phyloP scores from a whole-genome alignment of 495 filamentous ascomycete genomes.

The Penicillium bovifimosum region DNA sequence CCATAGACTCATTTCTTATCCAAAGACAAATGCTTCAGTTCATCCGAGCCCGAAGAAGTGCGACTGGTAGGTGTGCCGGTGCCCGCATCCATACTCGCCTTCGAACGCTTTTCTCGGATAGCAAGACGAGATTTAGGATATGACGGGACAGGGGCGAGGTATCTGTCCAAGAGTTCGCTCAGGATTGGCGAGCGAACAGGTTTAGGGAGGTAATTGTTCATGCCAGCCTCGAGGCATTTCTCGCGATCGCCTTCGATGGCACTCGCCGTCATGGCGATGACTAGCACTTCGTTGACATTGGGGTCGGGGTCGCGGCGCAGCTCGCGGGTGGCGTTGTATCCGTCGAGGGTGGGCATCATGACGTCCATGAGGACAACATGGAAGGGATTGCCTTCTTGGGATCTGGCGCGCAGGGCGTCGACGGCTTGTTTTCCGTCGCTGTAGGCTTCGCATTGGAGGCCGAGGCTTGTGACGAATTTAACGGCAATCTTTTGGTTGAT shows the following conservation, averaged over 20 bases:
- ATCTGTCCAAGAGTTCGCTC: constrained; percentile 69
- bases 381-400: constrained; percentile 60
- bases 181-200: constrained; percentile 72
- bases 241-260: constrained; percentile 89
- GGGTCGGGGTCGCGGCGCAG: constrained; percentile 70
- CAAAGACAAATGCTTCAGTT: constrained; percentile 15
- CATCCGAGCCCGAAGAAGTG: constrained; percentile 35
- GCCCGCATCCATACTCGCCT: constrained; percentile 30
- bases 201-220: constrained; percentile 95
- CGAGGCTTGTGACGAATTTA: constrained; percentile 78
- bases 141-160: constrained; percentile 51
- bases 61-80: constrained; percentile 32
- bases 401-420: constrained; percentile 70
- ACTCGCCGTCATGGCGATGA: constrained; percentile 91
- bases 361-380: constrained; percentile 88
- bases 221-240: constrained; percentile 85
- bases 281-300: constrained; percentile 66
- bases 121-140: constrained; percentile 36
- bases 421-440: constrained; percentile 82
- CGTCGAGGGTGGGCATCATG: constrained; percentile 90
- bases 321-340: constrained; percentile 84
- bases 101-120: constrained; percentile 29
- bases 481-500: constrained; percentile 92
- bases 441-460: constrained; percentile 77
- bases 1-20: constrained; percentile 17